phyloP scores from a whole-genome alignment of 768 basidiomycete species.

The Suillus subluteus region DNA sequence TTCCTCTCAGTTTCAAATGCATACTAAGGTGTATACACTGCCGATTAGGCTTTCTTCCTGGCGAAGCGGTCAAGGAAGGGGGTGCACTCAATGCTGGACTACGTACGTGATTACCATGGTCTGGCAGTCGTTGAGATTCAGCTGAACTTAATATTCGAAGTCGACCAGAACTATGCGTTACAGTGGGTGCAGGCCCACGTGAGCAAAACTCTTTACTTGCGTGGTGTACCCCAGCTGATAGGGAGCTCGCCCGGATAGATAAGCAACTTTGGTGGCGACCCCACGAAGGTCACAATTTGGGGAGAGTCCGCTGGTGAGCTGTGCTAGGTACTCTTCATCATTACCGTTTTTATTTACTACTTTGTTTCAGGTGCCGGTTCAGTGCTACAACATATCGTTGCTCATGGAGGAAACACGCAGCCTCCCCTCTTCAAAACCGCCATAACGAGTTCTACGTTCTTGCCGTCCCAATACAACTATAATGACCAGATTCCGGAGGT shows the following conservation, averaged over 20 bases:
- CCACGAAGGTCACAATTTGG: slow-evolving; percentile 35
- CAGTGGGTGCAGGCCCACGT: slow-evolving; percentile 40
- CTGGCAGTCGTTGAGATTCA: too few relatives aligned
- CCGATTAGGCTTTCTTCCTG: too few relatives aligned
- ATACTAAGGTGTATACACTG: too few relatives aligned
- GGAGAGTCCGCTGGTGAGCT: slow-evolving; percentile 32
- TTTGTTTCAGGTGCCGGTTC: slow-evolving; percentile 46
- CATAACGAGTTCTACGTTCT: too few relatives aligned
- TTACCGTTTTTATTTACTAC: not conserved
- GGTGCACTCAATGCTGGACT: too few relatives aligned
- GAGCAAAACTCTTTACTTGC: not conserved
- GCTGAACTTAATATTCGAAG: slow-evolving; percentile 7
- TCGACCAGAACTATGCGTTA: slow-evolving; percentile 40
- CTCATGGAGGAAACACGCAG: too few relatives aligned
- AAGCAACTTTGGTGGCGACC: slow-evolving; percentile 32
- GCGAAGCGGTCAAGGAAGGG: too few relatives aligned
- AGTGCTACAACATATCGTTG: slow-evolving; percentile 49
- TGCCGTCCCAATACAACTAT: slow-evolving; percentile 41
- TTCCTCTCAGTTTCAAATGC: too few relatives aligned
- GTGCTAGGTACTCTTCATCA: not conserved
- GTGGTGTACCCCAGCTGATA: not conserved
- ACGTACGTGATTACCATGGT: too few relatives aligned
- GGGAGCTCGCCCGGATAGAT: slow-evolving; percentile 25
- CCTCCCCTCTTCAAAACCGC: too few relatives aligned
- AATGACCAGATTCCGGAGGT: slow-evolving; percentile 47